Evolutionary conservation across 2,329 filamentous ascomycete genomes (phyloP), one percentile per base, ranked within the genome.

Genomic region (Dactylellina leptospora): DNA sequence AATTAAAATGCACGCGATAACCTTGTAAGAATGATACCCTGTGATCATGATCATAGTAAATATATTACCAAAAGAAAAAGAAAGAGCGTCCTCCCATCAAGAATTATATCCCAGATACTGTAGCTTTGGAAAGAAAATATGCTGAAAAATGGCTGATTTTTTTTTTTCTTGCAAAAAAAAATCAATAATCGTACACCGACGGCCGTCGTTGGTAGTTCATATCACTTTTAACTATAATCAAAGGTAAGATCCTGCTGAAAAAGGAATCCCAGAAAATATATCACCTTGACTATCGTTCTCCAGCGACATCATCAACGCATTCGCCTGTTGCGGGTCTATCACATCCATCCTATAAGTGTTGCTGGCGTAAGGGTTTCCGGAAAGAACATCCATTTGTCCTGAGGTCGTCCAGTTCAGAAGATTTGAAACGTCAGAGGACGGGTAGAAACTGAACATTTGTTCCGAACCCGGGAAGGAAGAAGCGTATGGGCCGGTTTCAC

Each of bases 181-280:
- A 18, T 72, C 48, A 72, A 64, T 72, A 72, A 72, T 72, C 68
- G 68, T 72, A 72, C 68, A 72, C 59, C 53, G 68, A 72, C 68
- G 68, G 68, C 33, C 68, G 68, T 47, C 68, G 68, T 59, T 59
- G 68, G 36, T 64, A 72, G 68, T 64, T 72, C 47, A 72, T 59
- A 54, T 72, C 53, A 64, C 61, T 72, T 72, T 72, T 72, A 64
- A 72, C 68, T 72, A 72, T 64, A 72, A 64, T 72, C 51, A 72
- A 72, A 72, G 68, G 68, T 72, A 72, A 72, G 68, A 72, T 55
- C 68, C 68, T 72, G 68, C 62, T 28, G 68, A 72, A 60, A 72
- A 72, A 60, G 68, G 68, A 40, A 72, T 72, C 68, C 68, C 68
- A 72, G 68, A 72, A 72, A 72, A 72, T 72, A 72, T 72, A 72